Conservation (phyloP, 148 eudicot genomes). For the Euryodendron excelsum region DNA sequence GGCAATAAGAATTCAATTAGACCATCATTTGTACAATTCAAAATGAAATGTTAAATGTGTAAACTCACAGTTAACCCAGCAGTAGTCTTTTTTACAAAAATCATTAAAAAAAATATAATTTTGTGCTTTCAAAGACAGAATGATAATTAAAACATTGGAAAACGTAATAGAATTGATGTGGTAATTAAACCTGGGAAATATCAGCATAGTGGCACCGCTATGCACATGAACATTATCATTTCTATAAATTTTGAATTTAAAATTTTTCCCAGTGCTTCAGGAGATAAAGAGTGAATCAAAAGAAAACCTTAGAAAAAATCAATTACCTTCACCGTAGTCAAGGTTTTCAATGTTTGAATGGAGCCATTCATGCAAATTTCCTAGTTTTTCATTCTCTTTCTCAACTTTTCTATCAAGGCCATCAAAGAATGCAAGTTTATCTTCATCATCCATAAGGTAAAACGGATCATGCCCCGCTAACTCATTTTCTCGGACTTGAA, state of each 20-base stretch:
- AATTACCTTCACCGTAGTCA: conserved; percentile 93
- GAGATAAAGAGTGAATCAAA: conserved; percentile 4
- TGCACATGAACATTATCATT: not conserved
- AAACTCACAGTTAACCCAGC: not conserved
- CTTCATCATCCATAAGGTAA: conserved; percentile 71
- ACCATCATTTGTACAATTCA: not conserved
- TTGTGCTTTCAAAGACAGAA: not conserved
- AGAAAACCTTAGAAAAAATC: not conserved
- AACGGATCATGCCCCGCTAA: conserved; percentile 83
- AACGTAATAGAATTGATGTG: not conserved
- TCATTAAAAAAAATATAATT: not conserved
- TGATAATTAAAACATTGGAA: not conserved
- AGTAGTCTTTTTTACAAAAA: not conserved
- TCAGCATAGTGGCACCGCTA: not conserved
- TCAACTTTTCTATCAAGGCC: conserved; percentile 86
- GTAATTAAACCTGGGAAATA: not conserved
- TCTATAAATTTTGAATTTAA: not conserved
- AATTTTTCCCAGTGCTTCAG: not conserved
- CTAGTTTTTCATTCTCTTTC: conserved; percentile 57
- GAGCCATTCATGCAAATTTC: conserved; percentile 64
- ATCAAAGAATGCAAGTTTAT: conserved; percentile 58
- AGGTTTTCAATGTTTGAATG: conserved; percentile 91
- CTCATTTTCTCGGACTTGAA: conserved; percentile 88
- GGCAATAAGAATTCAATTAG: conserved; percentile 10
- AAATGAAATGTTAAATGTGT: not conserved